Evolutionary conservation across 495 filamentous ascomycete genomes (phyloP), one percentile per base, ranked within the genome.

Genomic region (Rhypophila decipiens): DNA sequence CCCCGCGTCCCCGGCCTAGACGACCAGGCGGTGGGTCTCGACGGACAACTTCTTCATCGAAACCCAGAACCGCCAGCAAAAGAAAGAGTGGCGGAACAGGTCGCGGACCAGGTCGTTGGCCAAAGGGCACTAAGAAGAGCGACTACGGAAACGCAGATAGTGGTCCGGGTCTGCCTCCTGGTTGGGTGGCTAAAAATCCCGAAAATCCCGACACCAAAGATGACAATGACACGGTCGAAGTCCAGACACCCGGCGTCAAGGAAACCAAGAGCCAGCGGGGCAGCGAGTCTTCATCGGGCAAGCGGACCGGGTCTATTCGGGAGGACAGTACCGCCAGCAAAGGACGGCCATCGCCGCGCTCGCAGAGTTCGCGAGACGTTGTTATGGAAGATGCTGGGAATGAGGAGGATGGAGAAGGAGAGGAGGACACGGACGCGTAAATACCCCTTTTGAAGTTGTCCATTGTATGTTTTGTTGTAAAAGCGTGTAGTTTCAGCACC

Each of bases 141-240:
- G 75, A 80, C 35, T 79, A 78, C 42, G 73, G 74, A 13, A 76
- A 75, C 39, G 75, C 76, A 1, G 71, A 73, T 20, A 77, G 73
- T 46, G 76, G 75, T 5, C 76, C 76, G 10, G 76, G 76, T 0
- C 56, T 78, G 7, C 76, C 76, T 4, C 76, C 75, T 4, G 70
- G 57, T 0, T 73, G 74, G 66, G 10, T 68, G 8, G 69, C 47
- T 7, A 57, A 49, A n/a, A 51, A 56, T 29, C 39, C 7, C 2
- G 37, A 4, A 0, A 36, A 42, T 35, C 31, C 40, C 27, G 40
- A 56, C 7, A 20, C 36, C 10, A 39, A 29, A 3, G 47, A 53
- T n/a, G 42, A 43, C 13, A 42, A 49, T 22, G 73, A 73, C 31
- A 69, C 67, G 5, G 66, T 69, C 21, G 61, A 67, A 39, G 66